A percentile compares a stretch with the other conserved stretches of the same genome.
Evolutionary conservation across 192 early-diverging fungal species (phyloP).

Genomic region (Coemansia biformis): DNA sequence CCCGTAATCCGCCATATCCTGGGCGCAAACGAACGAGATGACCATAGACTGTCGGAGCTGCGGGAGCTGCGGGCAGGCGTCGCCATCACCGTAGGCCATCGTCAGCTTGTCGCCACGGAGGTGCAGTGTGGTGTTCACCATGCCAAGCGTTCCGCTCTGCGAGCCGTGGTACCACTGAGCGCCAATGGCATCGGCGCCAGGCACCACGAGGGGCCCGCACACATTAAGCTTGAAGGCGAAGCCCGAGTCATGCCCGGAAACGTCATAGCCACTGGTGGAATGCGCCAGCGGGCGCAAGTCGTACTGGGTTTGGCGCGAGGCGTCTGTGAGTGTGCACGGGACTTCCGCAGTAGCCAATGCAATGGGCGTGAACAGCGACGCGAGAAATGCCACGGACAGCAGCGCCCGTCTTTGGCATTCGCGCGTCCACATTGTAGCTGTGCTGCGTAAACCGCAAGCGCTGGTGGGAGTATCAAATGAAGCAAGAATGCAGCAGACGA

Average conservation of each 20-base stretch:
- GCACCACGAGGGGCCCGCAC: slow-evolving; percentile 17
- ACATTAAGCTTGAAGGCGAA: slow-evolving; percentile 41
- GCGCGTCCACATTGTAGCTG: no score
- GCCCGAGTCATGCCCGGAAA: slow-evolving; percentile 25
- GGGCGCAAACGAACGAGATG: slow-evolving; percentile 44
- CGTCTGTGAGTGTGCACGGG: no score
- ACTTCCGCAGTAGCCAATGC: no score
- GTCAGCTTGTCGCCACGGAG: slow-evolving; percentile 38
- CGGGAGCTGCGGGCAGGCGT: slow-evolving; percentile 22
- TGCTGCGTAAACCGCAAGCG: no score
- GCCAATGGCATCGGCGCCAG: slow-evolving; percentile 1
- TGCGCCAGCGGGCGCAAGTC: slow-evolving; percentile 35
- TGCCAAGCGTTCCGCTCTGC: slow-evolving; percentile 22
- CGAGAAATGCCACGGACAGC: not conserved
- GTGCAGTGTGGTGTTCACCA: slow-evolving; percentile 9
- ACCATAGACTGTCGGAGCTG: slow-evolving; percentile 31
- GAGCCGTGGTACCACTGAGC: slow-evolving; percentile 19
- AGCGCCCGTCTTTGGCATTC: not conserved
- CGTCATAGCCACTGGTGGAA: slow-evolving; percentile 10
- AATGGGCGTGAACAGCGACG: no score
- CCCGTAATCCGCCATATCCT: slow-evolving; percentile 12
- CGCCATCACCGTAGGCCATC: slow-evolving; percentile 41
- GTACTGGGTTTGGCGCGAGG: slow-evolving; percentile 5
- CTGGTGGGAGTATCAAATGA: no score
- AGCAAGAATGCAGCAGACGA: no score